These are phyloP conservation scores for Salix purpurea DNA, from an alignment of 345 rosid species.

Conservation along the genomic window DNA sequence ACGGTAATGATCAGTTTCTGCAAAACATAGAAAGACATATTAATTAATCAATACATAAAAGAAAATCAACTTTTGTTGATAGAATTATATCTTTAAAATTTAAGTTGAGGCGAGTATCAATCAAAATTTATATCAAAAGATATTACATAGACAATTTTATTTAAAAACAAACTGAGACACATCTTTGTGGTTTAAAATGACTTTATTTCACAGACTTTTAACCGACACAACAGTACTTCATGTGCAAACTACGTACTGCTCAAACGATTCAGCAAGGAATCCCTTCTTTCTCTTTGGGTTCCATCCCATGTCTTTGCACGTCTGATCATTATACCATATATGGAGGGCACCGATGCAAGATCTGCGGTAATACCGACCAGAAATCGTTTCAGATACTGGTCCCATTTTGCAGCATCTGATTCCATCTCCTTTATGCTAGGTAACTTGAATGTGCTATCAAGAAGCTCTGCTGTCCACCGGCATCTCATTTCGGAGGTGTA, in stretches of 20 bases:
- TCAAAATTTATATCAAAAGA: too few species aligned
- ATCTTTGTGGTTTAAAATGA: neutral
- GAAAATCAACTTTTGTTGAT: too few species aligned
- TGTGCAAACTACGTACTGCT: conserved; percentile 8
- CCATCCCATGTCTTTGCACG: conserved; percentile 12
- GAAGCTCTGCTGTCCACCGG: conserved; percentile 38
- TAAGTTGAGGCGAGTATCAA: too few species aligned
- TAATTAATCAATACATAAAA: too few species aligned
- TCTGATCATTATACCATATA: neutral
- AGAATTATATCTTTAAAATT: too few species aligned
- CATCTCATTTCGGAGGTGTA: conserved; percentile 38
- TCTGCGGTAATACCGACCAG: conserved; percentile 1
- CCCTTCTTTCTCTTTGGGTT: conserved; percentile 37
- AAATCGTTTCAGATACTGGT: neutral
- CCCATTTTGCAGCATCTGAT: neutral
- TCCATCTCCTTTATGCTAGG: neutral
- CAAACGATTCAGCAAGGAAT: conserved; percentile 29
- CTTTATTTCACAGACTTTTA: neutral
- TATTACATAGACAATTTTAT: too few species aligned
- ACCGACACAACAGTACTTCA: neutral
- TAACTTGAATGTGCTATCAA: conserved; percentile 16
- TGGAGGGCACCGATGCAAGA: conserved; percentile 1
- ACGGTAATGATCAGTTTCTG: neutral
- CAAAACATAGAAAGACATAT: neutral
- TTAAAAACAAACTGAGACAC: neutral